Base-by-base conservation (phyloP, 441 rosid genomes). In the Capsella rubella region DNA sequence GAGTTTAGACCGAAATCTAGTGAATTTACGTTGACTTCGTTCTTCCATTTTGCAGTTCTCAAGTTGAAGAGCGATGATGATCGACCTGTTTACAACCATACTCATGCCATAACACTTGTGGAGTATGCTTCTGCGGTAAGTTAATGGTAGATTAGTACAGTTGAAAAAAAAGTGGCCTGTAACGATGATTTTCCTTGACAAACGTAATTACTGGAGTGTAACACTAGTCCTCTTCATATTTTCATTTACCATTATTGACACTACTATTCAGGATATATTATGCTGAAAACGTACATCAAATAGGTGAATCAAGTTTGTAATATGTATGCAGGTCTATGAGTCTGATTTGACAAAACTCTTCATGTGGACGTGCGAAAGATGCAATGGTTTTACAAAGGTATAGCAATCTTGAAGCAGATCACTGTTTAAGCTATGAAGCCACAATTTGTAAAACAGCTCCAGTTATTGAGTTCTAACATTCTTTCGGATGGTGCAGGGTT, bases 41-140 rank as follows among this genome's bases (percentile, higher is more conserved):
- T 76, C 58, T 53, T 51, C 65, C 34, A 18, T 15, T 32, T 37
- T 78, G 73, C 82, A 90, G 97, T 87, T 76, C 77, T 94, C 50
- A 85, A 80, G 72, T 63, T 79, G 66, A 84, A 80, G 80, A 78
- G 64, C 31, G 72, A 78, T 75, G 76, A 84, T 67, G 55, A 32
- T 70, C 18, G 55, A 14, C 81, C 86, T 35, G 77, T 69, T 74
- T 94, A 89, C 83, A 94, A 94, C 81, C 97, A 84, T 78, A 90
- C 97, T 16, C 90, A 90, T 42, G 92, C 95, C 34, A 78, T 77
- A 8, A 90, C 85, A 73, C 82, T 92, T 79, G 99, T 90, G 72
- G 93, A 94, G 79, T 94, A 94, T 76, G 95, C 97, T 29, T 90
- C 99, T 65, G 99, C 99, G 47, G 99, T 94, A 83, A 81, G 93